phyloP scores from a whole-genome alignment of 2,329 filamentous ascomycete species.

The Neocatenulostroma microsporum region DNA sequence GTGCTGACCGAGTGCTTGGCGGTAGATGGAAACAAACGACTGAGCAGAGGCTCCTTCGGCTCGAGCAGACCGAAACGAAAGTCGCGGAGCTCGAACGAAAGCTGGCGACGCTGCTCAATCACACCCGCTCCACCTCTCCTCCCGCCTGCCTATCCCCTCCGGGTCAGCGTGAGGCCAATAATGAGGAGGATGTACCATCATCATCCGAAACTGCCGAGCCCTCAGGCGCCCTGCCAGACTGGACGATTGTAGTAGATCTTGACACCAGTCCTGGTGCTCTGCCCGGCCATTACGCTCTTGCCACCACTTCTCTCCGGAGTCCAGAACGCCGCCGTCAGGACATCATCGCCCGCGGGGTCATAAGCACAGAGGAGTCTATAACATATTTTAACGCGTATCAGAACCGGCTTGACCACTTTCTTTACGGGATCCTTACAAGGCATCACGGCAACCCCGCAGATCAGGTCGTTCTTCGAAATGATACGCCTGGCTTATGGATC shows the following conservation, averaged over 20 bases:
- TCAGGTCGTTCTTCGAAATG: background rate
- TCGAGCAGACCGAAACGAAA: background rate
- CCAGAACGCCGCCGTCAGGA: too few species aligned
- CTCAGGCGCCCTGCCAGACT: too few species aligned
- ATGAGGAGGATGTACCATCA: too few species aligned
- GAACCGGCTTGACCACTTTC: constrained; percentile 26
- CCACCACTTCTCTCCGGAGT: too few species aligned
- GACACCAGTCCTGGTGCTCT: too few species aligned
- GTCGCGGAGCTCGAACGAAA: background rate
- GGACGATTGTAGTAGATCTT: too few species aligned
- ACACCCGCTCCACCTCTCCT: constrained; percentile 1
- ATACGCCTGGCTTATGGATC: constrained; percentile 20
- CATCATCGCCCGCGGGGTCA: constrained; percentile 22
- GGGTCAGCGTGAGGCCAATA: too few species aligned
- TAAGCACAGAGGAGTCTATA: constrained; percentile 23
- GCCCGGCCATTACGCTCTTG: too few species aligned
- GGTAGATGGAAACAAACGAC: background rate
- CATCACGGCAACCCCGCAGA: constrained; percentile 26
- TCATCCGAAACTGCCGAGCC: too few species aligned
- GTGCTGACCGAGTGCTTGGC: too few species aligned
- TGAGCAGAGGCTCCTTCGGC: background rate
- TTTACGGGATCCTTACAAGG: constrained; percentile 27
- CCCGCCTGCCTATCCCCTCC: too few species aligned
- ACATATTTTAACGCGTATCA: constrained; percentile 26
- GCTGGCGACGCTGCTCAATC: background rate